phyloP scores from a whole-genome alignment of 441 rosid genomes.

The Isatis lusitanica region DNA sequence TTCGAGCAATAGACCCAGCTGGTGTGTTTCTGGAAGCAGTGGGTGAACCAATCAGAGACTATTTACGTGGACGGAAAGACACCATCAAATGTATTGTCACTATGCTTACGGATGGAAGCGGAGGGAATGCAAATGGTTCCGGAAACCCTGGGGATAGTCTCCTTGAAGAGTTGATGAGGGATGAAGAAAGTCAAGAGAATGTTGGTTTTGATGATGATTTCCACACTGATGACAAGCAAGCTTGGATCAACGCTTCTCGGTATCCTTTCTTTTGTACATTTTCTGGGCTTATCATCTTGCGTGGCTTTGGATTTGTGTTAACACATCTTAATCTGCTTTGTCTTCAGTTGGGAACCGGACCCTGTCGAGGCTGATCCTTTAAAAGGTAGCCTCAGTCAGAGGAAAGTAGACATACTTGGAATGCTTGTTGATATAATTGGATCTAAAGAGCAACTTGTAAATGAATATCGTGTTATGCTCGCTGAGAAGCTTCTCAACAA shows the following conservation, averaged over 20 bases:
- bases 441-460: conserved; percentile 92
- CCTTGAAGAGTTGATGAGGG: conserved; percentile 93
- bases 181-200: conserved; percentile 85
- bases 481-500: conserved; percentile 98
- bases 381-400: conserved; percentile 77
- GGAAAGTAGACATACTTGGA: conserved; percentile 91
- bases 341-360: conserved; percentile 95
- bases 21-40: conserved; percentile 96
- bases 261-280: conserved; percentile 31
- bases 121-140: conserved; percentile 79
- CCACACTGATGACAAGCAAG: conserved; percentile 83
- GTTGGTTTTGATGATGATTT: conserved; percentile 71
- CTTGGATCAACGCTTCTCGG: conserved; percentile 80
- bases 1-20: conserved; percentile 90
- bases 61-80: conserved; percentile 89
- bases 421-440: conserved; percentile 96
- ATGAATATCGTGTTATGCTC: conserved; percentile 92
- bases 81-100: conserved; percentile 95
- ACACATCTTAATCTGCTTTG: conserved; percentile 17
- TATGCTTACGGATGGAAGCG: conserved; percentile 95
- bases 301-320: neutral
- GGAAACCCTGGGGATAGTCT: conserved; percentile 93
- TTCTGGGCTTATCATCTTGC: conserved; percentile 7
- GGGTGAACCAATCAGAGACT: conserved; percentile 96
- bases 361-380: conserved; percentile 90